Evolutionary conservation across 352 stramenopile genomes (phyloP).

Genomic region (Globisporangium paroecandrum): DNA sequence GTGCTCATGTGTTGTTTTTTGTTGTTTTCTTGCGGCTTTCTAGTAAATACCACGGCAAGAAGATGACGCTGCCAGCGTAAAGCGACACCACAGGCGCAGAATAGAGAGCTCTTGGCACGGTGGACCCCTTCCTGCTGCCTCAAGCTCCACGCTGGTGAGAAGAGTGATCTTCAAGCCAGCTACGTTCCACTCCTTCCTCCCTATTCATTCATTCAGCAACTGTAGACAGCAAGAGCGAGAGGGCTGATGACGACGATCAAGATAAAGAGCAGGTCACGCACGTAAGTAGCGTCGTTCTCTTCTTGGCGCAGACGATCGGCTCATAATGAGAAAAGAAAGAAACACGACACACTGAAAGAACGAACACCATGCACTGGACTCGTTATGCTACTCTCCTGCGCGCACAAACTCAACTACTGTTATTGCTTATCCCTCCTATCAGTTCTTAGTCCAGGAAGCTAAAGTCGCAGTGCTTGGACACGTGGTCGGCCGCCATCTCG

Average conservation of each 20-base stretch:
- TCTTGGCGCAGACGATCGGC: not conserved
- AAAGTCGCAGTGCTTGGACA: slow-evolving; percentile 82
- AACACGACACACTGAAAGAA: slow-evolving; percentile 5
- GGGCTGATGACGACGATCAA: not conserved
- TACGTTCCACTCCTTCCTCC: not conserved
- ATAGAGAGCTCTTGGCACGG: slow-evolving; percentile 8
- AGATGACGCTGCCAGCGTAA: slow-evolving; percentile 88
- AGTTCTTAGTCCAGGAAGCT: slow-evolving; percentile 45
- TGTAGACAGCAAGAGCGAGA: slow-evolving; percentile 12
- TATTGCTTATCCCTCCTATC: not conserved
- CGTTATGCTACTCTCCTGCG: not conserved
- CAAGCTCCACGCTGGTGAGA: not conserved
- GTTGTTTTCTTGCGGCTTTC: not conserved
- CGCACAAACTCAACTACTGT: not conserved
- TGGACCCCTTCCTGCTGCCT: not conserved
- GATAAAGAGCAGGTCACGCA: not conserved
- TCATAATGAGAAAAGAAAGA: not conserved
- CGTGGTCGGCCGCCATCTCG: slow-evolving; percentile 75
- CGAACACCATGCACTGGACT: not conserved
- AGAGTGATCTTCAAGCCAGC: not conserved
- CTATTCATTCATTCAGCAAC: slow-evolving; percentile 12
- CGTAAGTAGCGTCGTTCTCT: not conserved
- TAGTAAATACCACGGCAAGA: slow-evolving; percentile 90
- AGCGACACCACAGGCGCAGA: not conserved
- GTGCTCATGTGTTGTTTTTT: slow-evolving; percentile 2